These are phyloP conservation scores for Schoenoplectus tabernaemontani DNA, from an alignment of 202 grass and related monocot genomes.

Conservation along the genomic window DNA sequence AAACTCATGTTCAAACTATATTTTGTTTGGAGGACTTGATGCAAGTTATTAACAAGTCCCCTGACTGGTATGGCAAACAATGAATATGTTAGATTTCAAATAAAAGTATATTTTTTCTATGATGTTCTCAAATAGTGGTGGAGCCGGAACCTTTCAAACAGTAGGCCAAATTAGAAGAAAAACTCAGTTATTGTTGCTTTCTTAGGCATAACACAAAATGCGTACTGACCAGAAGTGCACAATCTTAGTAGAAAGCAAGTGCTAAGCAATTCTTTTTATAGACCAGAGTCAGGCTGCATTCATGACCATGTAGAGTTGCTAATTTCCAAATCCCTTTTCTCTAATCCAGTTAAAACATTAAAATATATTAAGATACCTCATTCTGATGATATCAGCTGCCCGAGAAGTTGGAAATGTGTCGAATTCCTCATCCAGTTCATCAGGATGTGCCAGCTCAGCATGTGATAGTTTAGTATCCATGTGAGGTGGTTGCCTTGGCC, in stretches of 20 bases:
- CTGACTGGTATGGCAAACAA: not conserved
- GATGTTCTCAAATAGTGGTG: not conserved
- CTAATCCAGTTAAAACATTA: not conserved
- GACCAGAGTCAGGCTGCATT: not conserved
- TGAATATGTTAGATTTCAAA: too few relatives aligned
- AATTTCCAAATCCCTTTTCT: not conserved
- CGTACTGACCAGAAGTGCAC: not conserved
- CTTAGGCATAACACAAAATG: not conserved
- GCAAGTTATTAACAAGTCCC: not conserved
- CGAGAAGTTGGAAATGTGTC: slow-evolving; percentile 74
- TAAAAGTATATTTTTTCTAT: not conserved
- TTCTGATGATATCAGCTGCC: slow-evolving; percentile 49
- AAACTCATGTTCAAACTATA: not conserved
- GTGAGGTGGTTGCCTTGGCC: slow-evolving; percentile 71
- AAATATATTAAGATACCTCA: slow-evolving; percentile 32
- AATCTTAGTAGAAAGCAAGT: not conserved
- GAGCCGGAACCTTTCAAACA: not conserved
- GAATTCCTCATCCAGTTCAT: slow-evolving; percentile 96
- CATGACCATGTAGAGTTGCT: not conserved
- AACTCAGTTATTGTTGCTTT: not conserved
- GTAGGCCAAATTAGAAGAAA: too few relatives aligned
- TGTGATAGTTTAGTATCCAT: slow-evolving; percentile 88
- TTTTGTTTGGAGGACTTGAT: not conserved
- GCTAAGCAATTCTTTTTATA: not conserved
- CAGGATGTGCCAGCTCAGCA: slow-evolving; percentile 57